Evolutionary conservation across 495 filamentous ascomycete genomes (phyloP).

Genomic region (Tuber melanosporum): DNA sequence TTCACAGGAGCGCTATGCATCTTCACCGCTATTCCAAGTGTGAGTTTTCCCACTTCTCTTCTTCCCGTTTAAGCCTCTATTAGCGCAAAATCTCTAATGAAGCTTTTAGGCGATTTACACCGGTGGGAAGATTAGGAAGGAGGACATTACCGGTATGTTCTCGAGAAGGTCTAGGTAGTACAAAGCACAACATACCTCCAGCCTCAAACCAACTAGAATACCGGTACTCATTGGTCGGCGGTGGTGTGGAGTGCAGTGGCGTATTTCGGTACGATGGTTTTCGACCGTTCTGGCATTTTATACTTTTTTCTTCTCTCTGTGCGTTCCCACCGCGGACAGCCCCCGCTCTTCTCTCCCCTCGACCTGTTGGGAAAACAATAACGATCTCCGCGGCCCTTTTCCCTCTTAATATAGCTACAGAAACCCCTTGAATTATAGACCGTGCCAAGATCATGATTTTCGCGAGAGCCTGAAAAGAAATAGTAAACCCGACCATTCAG

Average conservation of each 20-base stretch:
- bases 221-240: neutral
- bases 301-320: neutral
- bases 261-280: neutral
- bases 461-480: neutral
- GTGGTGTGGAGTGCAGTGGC: neutral
- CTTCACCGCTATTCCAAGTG: slow-evolving; percentile 25
- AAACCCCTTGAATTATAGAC: neutral
- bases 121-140: slow-evolving; percentile 24
- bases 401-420: neutral
- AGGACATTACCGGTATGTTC: slow-evolving; percentile 10
- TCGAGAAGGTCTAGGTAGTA: slow-evolving; percentile 3
- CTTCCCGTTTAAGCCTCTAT: neutral
- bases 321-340: neutral
- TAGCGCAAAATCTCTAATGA: neutral
- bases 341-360: neutral
- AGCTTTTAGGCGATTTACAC: slow-evolving; percentile 27
- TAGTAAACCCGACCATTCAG: neutral
- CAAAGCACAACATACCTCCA: neutral
- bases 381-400: neutral
- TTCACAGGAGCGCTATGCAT: slow-evolving; percentile 20
- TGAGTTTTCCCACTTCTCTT: slow-evolving; percentile 14
- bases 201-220: neutral
- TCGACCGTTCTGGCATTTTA: neutral
- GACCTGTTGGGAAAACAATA: neutral
- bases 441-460: neutral